Evolutionary conservation across 495 filamentous ascomycete genomes (phyloP), one percentile per base, ranked within the genome.

Genomic region (Niebla homalea): DNA sequence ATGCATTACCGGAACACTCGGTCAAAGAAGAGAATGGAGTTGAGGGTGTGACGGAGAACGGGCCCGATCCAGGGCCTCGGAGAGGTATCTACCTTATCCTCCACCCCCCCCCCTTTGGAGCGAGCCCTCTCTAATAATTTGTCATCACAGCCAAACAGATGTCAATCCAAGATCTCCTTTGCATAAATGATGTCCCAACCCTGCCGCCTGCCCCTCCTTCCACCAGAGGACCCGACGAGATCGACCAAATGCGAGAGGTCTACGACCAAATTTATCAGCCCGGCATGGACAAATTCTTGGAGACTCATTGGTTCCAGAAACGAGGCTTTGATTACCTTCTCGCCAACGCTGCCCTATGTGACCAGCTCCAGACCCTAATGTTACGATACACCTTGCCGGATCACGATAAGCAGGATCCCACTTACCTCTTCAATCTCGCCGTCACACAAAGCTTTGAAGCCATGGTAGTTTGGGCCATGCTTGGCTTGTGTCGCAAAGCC

Each of bases 251-350:
- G 48, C 76, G 78, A 50, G 77, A 77, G 50, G 71, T 92, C 11
- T 94, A 85, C 65, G 69, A 76, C 50, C 80, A 81, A 41, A 79
- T 85, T 45, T 95, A 92, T 61, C 78, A 78, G 16, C 76, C 77
- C 1, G 87, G 84, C 21, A 78, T 95, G 35, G 78, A 86, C 57
- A 77, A 76, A 48, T 81, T 94, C 52, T 76, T 95, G 48, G 89
- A 95, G 57, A 83, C 87, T n/a, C 72, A 72, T 26, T 95, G 87
- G 87, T 94, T 83, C 62, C 66, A 73, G 46, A 73, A 66, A 60
- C 74, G 65, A 60, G 78, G 66, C 35, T 54, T 74, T 4, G 57
- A 62, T 6, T 59, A 74, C 25, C 65, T 90, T 5, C 64, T 77
- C 64, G 72, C 70, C 22, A 79, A 83, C 53, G 62, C 65, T 26